Base-by-base conservation (phyloP, 495 filamentous ascomycete species). In the Tetracladium marchalianum region DNA sequence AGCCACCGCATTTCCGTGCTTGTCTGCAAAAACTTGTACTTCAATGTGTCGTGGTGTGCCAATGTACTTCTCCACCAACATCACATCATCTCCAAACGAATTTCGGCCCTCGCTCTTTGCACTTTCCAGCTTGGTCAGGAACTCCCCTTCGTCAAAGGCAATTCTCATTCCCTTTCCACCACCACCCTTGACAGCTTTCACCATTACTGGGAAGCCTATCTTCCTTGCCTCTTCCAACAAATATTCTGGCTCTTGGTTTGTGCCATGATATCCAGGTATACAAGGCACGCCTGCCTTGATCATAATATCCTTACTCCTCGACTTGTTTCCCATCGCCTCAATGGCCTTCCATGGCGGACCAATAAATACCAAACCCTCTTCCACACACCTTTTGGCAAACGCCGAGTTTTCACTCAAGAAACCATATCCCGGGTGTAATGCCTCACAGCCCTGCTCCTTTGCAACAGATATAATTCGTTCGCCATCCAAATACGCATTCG, bases 161-260 rank as follows among this genome's bases (percentile, higher is more conserved):
- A 97, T 96, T n/a, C 92, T 74, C 92, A 99, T 99, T n/a, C 92
- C 92, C 62, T 99, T 98, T 11, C 92, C 92, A 45, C 92, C 92
- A 32, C 92, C 92, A 1, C 92, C 92, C 61, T 90, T 94, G 46
- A 97, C 89, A 33, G 93, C 94, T 68, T 99, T 99, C 35, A 99
- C 76, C 12, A 99, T 75, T 12, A 99, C 93, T 0, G 92, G 92
- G 51, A 88, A 99, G 46, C 78, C 78, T 59, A 97, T 87, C 57
- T 83, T 79, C 49, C 77, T 74, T 13, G 92, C 92, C 60, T 90
- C 75, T 9, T 66, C 65, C 49, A 83, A 70, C 36, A 99, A 71
- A 57, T 82, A 77, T 27, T 70, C 63, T 3, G 81, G 74, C 46
- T 82, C 80, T 66, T 99, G 92, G 41, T 95, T 86, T 5, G 65